Evolutionary conservation across 176 grass and related monocot species (phyloP), one percentile per base, ranked within the genome.

Genomic region (Eragrostis nindensis): DNA sequence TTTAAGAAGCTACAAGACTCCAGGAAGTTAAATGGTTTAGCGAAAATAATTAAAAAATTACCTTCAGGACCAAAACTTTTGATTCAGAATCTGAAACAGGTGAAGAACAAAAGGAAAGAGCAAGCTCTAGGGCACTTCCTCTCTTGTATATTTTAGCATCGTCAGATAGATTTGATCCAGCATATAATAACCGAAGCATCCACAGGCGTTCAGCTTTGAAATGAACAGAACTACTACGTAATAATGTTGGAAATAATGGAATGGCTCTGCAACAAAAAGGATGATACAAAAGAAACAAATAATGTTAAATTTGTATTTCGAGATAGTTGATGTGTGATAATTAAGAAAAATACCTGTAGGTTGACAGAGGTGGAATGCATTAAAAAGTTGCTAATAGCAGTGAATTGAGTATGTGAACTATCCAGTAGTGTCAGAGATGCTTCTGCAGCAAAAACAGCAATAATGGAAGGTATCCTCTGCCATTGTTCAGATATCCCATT

Each of bases 401-500:
- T 83, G 78, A 98, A 98, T 73, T 92, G 92, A 78, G 72, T 66
- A 59, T 98, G 87, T 3, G 87, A 90, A 19, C 77, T 65, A 75
- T 94, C 89, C 78, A 98, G 50, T 56, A 98, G 70, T 22, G 81
- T 90, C 48, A 94, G 86, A 87, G 92, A 98, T 53, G 92, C 92
- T 91, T 98, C 95, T 78, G 95, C 95, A 0, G 90, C 73, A 83
- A 98, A 98, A 78, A 94, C 88, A 85, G 92, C 85, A 87, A 91
- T 68, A 80, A 94, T 42, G 38, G 95, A 94, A 85, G 95, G 92
- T 75, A 98, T 88, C 77, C 82, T 85, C 80, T 98, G 87, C 95
- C 95, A 98, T 87, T 86, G 82, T 85, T 98, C 86, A 26, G 78
- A 89, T 82, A 98, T 94, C 57, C 95, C 95, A 66, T 98, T 98